A percentile compares a stretch with the other conserved stretches of the same genome.
Evolutionary conservation across 2,329 filamentous ascomycete species (phyloP).

Genomic region (Tolypocladium guangdongense): DNA sequence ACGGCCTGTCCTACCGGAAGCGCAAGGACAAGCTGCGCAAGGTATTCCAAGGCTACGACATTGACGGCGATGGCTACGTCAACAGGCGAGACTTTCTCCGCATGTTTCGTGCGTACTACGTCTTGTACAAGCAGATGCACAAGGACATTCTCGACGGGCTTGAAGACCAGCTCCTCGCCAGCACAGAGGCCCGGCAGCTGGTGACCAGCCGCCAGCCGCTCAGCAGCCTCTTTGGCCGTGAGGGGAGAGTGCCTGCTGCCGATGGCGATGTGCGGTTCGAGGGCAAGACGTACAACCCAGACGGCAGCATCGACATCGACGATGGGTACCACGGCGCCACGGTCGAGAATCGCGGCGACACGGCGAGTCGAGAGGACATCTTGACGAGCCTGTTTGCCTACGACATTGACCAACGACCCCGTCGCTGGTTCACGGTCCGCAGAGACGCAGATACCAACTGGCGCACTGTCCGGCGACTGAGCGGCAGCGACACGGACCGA

Average conservation of each 20-base stretch:
- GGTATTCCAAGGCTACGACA: constrained; percentile 83
- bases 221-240: constrained; percentile 63
- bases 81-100: constrained; percentile 78
- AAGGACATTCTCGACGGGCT: constrained; percentile 69
- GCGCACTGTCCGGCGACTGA: constrained; percentile 20
- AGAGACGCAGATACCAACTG: constrained; percentile 23
- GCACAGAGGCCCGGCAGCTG: constrained; percentile 65
- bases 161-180: constrained; percentile 67
- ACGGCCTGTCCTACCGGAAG: constrained; percentile 63
- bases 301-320: constrained; percentile 54
- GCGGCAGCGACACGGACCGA: constrained; percentile 20
- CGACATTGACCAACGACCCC: constrained; percentile 17
- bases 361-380: constrained; percentile 48
- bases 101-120: constrained; percentile 87
- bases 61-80: constrained; percentile 79
- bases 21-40: constrained; percentile 58
- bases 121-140: constrained; percentile 81
- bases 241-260: constrained; percentile 54
- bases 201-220: constrained; percentile 65
- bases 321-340: constrained; percentile 47
- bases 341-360: constrained; percentile 49
- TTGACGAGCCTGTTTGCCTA: constrained; percentile 41
- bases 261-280: constrained; percentile 47
- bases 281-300: constrained; percentile 52
- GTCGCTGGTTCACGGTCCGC: constrained; percentile 16